Base-by-base conservation (phyloP, 2,329 filamentous ascomycete genomes). In the Hymenoscyphus occultus region DNA sequence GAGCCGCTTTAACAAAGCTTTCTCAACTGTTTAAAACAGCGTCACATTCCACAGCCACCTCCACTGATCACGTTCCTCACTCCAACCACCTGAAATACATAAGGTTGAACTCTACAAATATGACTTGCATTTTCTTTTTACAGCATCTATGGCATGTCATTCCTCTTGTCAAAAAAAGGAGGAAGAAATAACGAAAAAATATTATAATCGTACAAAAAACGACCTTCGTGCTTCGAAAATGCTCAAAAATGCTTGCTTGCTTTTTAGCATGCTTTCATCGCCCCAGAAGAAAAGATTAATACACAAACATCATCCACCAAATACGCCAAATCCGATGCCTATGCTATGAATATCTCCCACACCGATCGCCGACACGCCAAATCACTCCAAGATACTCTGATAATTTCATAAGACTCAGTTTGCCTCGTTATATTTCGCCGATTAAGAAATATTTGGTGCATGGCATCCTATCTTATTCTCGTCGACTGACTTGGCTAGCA, bases 401-500 rank as follows among this genome's bases (percentile, higher is more conserved):
- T 35, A 35, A 6, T 35, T 10, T 35, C 35, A 35, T 35, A 35
- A 35, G 9, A 51, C 19, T 22, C 45, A 51, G 22, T 51, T 22
- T 51, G 22, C 45, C 45, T 19, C 14, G 19, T 28, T 19, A 12
- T 22, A 22, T 13, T 22, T 13, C 45, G 22, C 19, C 19, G 10
- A 22, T 13, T 10, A 16, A 22, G 19, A 28, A 51, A 51, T 22
- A 51, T 2, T 22, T 7, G 22, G 45, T 9, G 19, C 45, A 51
- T n/a, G n/a, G 12, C 45, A 51, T 22, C 35, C 6, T 19, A 45
- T 35, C n/a, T 28, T 35, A 62, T 19, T 62, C 67, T 10, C 71
- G 65, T 48, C 73, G 68, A 59, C 73, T 74, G 22, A 74, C 62
- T 58, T 74, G 72, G 57, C 71, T 74, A 1, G 73, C 87, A 70